phyloP scores from a whole-genome alignment of 768 basidiomycete species.

The Omphalotus guepiniiformis region DNA sequence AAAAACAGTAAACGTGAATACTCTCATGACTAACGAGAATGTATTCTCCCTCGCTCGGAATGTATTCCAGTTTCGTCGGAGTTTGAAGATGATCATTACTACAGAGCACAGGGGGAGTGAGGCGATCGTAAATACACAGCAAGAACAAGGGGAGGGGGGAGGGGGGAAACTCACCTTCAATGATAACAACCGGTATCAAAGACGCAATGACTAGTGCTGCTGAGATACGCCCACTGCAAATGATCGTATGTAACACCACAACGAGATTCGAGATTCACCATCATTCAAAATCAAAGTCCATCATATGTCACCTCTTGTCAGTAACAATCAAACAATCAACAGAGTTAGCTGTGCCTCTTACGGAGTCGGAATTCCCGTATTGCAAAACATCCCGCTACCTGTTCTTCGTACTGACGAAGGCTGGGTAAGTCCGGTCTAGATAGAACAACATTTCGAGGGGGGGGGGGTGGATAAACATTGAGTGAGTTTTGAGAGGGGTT shows the following conservation, averaged over 20 bases:
- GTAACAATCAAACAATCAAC: background rate
- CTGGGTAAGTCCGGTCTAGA: background rate
- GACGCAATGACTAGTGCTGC: background rate
- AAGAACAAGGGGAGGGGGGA: too few species aligned
- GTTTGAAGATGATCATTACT: slow-evolving; percentile 1
- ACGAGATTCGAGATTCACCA: background rate
- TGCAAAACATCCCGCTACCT: slow-evolving; percentile 8
- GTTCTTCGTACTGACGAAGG: background rate
- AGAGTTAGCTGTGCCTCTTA: background rate
- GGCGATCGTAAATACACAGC: background rate
- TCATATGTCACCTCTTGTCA: too few species aligned
- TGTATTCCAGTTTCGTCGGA: slow-evolving; percentile 2
- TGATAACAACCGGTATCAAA: background rate
- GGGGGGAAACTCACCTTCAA: slow-evolving; percentile 2
- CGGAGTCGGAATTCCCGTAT: slow-evolving; percentile 5
- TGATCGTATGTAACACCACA: background rate
- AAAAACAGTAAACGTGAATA: slow-evolving; percentile 6
- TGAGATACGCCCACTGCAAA: slow-evolving; percentile 3
- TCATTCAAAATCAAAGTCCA: too few species aligned
- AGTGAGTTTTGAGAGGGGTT: background rate
- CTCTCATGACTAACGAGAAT: slow-evolving; percentile 2
- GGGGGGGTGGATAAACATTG: too few species aligned
- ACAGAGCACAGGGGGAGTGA: too few species aligned
- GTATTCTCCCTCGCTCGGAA: background rate
- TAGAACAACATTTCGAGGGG: too few species aligned